phyloP scores from a whole-genome alignment of 2,329 filamentous ascomycete species.

The Juglanconis oblonga region DNA sequence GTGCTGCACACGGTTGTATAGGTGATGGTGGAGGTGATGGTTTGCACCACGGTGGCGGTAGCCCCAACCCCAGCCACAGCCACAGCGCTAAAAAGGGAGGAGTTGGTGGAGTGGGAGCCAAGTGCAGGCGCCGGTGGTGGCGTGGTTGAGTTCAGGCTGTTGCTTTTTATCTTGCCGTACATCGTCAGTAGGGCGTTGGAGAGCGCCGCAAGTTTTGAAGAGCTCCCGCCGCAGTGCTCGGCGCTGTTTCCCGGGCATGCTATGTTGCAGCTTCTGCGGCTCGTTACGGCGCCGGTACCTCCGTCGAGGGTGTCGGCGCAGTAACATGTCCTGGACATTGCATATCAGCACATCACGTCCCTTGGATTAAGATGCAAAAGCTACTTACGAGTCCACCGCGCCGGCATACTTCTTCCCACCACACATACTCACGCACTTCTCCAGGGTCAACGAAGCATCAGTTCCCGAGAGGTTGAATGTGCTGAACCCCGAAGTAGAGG shows the following conservation, averaged over 20 bases:
- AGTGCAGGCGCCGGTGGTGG: slow-evolving; percentile 33
- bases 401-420: slow-evolving; percentile 7
- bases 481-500: slow-evolving; percentile 43
- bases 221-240: slow-evolving; percentile 41
- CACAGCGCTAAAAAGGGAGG: neutral
- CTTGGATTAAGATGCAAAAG: neutral
- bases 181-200: slow-evolving; percentile 38
- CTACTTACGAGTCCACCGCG: slow-evolving; percentile 4
- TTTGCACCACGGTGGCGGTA: neutral
- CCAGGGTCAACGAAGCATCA: slow-evolving; percentile 13
- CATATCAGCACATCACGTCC: too few species aligned
- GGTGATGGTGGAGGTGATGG: slow-evolving; percentile 28
- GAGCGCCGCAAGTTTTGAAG: slow-evolving; percentile 22
- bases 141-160: slow-evolving; percentile 22
- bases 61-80: neutral
- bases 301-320: slow-evolving; percentile 41
- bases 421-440: slow-evolving; percentile 11
- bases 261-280: slow-evolving; percentile 32
- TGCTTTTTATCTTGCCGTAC: slow-evolving; percentile 35
- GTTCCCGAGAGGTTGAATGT: slow-evolving; percentile 33
- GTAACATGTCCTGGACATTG: slow-evolving; percentile 33
- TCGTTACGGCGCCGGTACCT: slow-evolving; percentile 34
- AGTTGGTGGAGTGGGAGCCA: slow-evolving; percentile 20
- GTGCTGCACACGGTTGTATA: slow-evolving; percentile 34
- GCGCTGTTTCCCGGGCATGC: slow-evolving; percentile 39